Evolutionary conservation across 768 basidiomycete species (phyloP), one percentile per base, ranked within the genome.

Genomic region (Strobilomyces dryophilus): DNA sequence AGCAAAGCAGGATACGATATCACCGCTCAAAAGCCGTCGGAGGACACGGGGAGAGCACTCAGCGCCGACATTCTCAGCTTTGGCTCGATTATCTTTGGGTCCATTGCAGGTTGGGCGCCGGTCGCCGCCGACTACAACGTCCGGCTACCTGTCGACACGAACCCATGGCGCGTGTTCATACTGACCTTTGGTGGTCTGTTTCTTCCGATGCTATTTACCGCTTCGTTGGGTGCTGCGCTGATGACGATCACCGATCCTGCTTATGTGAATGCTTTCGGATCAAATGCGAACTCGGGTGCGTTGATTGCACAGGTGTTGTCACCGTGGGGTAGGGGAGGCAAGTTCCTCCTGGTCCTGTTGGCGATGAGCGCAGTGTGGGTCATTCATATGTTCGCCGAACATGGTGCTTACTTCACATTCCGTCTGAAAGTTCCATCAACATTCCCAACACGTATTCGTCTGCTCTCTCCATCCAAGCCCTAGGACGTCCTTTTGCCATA

Each of bases 101-200:
- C 73, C 0, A 69, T 74, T 36, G 66, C 73, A 10, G 78, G 80
- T 60, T 79, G 78, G 80, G 74, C 77, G 0, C 74, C 78, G 2
- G 58, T 81, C 1, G 80, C 79, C 4, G 80, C 80, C 7, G 80
- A 82, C 61, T 82, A 79, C 61, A 80, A 80, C 57, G 76, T 75
- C 57, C 70, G 75, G 24, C 65, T 82, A 0, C 80, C 80, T 0
- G 73, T 57, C 2, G 59, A 76, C 48, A 79, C 75, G 4, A 68
- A 72, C 11, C 62, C 73, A 20, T 62, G 64, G 49, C 74, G 73
- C 26, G 70, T 81, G 17, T 82, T 82, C 64, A 32, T 70, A 11
- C 54, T 81, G 43, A 81, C 81, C 0, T 79, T 76, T 61, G 75
- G 75, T 36, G 80, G 80, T 1, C 56, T 81, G 9, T 77, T 71